These are phyloP conservation scores for Boletus subcaerulescens DNA, from an alignment of 768 basidiomycete species.

Conservation along the genomic window DNA sequence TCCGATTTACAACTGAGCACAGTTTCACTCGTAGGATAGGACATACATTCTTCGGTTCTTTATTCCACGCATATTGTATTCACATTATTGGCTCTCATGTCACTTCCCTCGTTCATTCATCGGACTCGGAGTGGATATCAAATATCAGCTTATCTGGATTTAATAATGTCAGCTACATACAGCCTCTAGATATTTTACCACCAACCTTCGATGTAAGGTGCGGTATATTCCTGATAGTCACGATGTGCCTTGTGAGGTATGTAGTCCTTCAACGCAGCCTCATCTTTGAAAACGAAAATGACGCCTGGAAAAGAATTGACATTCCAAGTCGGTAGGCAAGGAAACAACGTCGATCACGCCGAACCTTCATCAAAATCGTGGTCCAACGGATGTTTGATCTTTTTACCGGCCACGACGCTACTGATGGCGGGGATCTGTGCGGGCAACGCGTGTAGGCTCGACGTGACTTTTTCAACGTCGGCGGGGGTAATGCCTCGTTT, in stretches of 20 bases:
- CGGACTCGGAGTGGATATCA: slow-evolving; percentile 12
- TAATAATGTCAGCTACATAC: not conserved
- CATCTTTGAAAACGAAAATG: slow-evolving; percentile 22
- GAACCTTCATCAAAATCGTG: slow-evolving; percentile 26
- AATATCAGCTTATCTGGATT: slow-evolving; percentile 21
- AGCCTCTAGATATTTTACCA: not conserved
- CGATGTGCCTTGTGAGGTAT: slow-evolving; percentile 13
- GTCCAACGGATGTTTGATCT: slow-evolving; percentile 16
- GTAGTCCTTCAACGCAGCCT: slow-evolving; percentile 13
- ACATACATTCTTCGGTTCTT: not conserved
- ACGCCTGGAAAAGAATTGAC: slow-evolving; percentile 10
- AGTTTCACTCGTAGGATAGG: not conserved
- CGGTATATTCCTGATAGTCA: slow-evolving; percentile 1
- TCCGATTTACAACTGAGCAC: slow-evolving; percentile 62
- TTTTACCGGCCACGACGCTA: slow-evolving; percentile 9
- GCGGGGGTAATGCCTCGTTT: slow-evolving; percentile 12
- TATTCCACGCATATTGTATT: slow-evolving; percentile 2
- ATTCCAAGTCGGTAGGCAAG: not conserved
- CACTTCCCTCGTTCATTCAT: slow-evolving; percentile 7
- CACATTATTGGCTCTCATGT: not conserved
- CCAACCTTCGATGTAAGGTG: slow-evolving; percentile 21
- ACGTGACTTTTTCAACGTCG: slow-evolving; percentile 5
- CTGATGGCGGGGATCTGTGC: slow-evolving; percentile 20
- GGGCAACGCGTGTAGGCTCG: slow-evolving; percentile 5
- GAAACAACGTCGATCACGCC: not conserved